Evolutionary conservation across 768 basidiomycete species (phyloP), one percentile per base, ranked within the genome.

Genomic region (Vishniacozyma victoriae): DNA sequence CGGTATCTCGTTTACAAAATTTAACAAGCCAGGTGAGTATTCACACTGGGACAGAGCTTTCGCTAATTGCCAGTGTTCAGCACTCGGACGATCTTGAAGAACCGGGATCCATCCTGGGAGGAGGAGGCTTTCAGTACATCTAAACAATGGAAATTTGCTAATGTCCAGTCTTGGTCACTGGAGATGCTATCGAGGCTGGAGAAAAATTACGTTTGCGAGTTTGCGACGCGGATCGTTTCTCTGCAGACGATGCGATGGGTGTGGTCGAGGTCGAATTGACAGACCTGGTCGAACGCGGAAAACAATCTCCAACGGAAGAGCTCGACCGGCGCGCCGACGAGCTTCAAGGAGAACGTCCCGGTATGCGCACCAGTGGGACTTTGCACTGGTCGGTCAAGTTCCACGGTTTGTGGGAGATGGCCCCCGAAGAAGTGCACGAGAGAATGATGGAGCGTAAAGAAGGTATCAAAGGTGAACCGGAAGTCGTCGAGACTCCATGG

Each of bases 141-240:
- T 23, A 9, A 7, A 5, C 44, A 24, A 20, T 36, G 19, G 5
- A 7, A 4, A 23, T 48, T 36, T 9, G 31, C 47, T 52, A 9
- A 39, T 26, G n/a, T 27, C 12, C 23, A 70, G 66, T 73, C 18
- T 62, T 72, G 2, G 52, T 72, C 18, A 41, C 59, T 0, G 47
- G 48, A 9, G 71, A 71, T 44, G 64, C 66, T 5, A 61, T 73
- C 19, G 62, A 68, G 35, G 55, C 64, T 2, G 72, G 71, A 6
- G 71, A 73, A 39, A 50, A 47, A 29, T 49, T 73, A 11, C 59
- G 63, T 11, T 24, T 72, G 3, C 52, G 64, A 12, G 52, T 67
- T 3, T 67, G 55, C 46, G 72, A 73, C 39, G 55, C 62, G 20
- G 72, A 73, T 42, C 46, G 68, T 1, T 69, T 66, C 48, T 69